Evolutionary conservation across 1,284 basidiomycete species (phyloP).

Genomic region (Sanghuangporus weigelae): DNA sequence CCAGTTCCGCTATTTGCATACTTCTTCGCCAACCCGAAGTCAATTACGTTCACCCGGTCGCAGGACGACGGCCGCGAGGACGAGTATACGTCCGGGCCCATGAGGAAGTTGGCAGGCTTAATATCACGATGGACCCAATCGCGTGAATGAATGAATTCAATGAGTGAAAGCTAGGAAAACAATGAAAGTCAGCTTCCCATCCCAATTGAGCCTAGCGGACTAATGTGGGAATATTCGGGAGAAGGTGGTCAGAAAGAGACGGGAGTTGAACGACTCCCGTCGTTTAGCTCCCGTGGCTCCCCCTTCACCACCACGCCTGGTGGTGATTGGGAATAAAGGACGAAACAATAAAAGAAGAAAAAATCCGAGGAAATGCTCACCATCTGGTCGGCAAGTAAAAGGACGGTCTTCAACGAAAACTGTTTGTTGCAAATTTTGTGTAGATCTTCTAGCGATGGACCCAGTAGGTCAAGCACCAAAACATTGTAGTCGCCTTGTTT

Average conservation of each 20-base stretch:
- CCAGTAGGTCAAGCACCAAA: conserved; percentile 94
- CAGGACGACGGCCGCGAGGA: conserved; percentile 22
- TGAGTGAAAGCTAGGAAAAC: conserved; percentile 56
- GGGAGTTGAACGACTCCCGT: background rate
- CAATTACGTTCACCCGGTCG: conserved; percentile 83
- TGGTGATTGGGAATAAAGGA: background rate
- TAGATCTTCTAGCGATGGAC: conserved; percentile 89
- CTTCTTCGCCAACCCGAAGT: conserved; percentile 96
- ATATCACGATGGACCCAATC: conserved; percentile 88
- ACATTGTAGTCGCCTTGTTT: conserved; percentile 95
- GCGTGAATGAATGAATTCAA: conserved; percentile 71
- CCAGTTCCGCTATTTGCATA: conserved; percentile 86
- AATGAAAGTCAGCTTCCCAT: conserved; percentile 11
- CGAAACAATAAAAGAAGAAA: background rate
- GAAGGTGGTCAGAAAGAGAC: background rate
- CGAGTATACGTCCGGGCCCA: conserved; percentile 51
- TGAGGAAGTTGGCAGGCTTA: conserved; percentile 94
- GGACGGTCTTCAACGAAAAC: conserved; percentile 89
- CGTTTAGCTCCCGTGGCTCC: background rate
- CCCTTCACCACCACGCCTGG: background rate
- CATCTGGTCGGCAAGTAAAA: conserved; percentile 89
- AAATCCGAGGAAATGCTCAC: conserved; percentile 40
- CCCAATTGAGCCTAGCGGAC: background rate
- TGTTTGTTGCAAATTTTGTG: conserved; percentile 94
- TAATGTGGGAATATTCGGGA: background rate